Evolutionary conservation across 768 basidiomycete genomes (phyloP).

Genomic region (Hericium erinaceus): DNA sequence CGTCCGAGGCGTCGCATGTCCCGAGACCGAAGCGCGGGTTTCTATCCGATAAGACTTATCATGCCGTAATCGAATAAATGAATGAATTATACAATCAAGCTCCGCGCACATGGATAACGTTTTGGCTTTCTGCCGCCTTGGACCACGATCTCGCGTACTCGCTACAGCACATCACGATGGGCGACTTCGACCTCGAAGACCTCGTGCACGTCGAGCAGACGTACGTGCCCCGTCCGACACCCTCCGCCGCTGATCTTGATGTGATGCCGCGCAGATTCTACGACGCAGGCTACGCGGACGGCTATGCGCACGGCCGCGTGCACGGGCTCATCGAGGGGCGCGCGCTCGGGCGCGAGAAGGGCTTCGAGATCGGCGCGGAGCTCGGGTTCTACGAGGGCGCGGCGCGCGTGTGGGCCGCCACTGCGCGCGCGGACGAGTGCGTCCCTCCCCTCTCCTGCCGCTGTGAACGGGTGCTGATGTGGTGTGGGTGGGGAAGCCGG

Average conservation of each 20-base stretch:
- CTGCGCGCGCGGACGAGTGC: conserved; percentile 34
- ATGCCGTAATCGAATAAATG: no score
- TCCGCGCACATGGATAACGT: no score
- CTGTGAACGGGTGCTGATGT: background rate
- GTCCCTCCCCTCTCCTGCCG: conserved; percentile 15
- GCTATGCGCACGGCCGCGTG: conserved; percentile 76
- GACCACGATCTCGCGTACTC: no score
- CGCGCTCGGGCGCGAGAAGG: conserved; percentile 80
- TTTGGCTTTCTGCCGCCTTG: no score
- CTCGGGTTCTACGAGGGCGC: conserved; percentile 89
- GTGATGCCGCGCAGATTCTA: conserved; percentile 51
- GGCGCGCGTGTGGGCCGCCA: conserved; percentile 57
- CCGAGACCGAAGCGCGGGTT: no score
- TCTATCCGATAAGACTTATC: no score
- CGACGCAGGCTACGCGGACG: conserved; percentile 65
- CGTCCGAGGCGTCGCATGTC: no score
- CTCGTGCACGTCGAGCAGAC: conserved; percentile 23
- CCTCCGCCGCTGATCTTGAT: background rate
- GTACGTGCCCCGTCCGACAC: conserved; percentile 10
- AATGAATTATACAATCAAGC: no score
- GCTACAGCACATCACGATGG: background rate
- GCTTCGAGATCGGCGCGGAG: conserved; percentile 96
- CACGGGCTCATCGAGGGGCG: conserved; percentile 90
- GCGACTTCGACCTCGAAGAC: conserved; percentile 20
- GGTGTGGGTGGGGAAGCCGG: conserved; percentile 31